A percentile compares a stretch with the other conserved stretches of the same genome.
These are phyloP conservation scores for Phyllosticta citribraziliensis DNA, from an alignment of 2,329 filamentous ascomycete species.

Conservation along the genomic window DNA sequence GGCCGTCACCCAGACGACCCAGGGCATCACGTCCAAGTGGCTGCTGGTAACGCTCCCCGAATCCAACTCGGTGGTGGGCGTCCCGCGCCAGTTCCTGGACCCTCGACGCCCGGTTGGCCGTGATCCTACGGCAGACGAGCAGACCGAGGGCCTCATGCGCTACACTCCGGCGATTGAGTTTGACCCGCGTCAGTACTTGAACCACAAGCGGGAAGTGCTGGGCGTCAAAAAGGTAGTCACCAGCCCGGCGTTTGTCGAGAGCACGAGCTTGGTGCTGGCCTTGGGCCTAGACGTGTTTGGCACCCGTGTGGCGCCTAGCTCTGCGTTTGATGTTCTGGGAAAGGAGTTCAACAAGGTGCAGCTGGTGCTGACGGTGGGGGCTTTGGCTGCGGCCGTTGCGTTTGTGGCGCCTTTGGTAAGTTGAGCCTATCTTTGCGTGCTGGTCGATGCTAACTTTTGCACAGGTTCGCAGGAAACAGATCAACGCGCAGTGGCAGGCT, in stretches of 20 bases:
- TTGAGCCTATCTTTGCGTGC: constrained; percentile 13
- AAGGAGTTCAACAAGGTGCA: constrained; percentile 89
- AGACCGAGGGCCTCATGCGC: constrained; percentile 69
- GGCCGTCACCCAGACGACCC: constrained; percentile 76
- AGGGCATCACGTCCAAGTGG: constrained; percentile 80
- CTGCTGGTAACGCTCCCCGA: constrained; percentile 69
- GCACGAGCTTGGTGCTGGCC: constrained; percentile 80
- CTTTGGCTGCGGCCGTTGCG: constrained; percentile 64
- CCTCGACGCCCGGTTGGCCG: constrained; percentile 77
- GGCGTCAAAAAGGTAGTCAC: constrained; percentile 66
- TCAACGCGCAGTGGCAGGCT: constrained; percentile 51
- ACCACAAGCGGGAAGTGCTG: constrained; percentile 71
- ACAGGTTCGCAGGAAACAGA: constrained; percentile 52
- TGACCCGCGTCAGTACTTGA: constrained; percentile 69
- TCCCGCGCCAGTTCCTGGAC: constrained; percentile 71
- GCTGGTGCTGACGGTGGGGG: constrained; percentile 72
- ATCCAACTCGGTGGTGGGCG: constrained; percentile 63
- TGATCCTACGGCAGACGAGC: constrained; percentile 69
- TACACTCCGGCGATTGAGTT: constrained; percentile 74
- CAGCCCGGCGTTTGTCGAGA: constrained; percentile 73
- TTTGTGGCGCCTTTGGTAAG: constrained; percentile 79
- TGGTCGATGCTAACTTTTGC: constrained; percentile 15
- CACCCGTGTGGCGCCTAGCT: constrained; percentile 75
- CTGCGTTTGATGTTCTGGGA: constrained; percentile 83
- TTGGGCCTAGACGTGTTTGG: constrained; percentile 86